Evolutionary conservation across 1,284 basidiomycete genomes (phyloP).

Genomic region (Tausonia pullulans): DNA sequence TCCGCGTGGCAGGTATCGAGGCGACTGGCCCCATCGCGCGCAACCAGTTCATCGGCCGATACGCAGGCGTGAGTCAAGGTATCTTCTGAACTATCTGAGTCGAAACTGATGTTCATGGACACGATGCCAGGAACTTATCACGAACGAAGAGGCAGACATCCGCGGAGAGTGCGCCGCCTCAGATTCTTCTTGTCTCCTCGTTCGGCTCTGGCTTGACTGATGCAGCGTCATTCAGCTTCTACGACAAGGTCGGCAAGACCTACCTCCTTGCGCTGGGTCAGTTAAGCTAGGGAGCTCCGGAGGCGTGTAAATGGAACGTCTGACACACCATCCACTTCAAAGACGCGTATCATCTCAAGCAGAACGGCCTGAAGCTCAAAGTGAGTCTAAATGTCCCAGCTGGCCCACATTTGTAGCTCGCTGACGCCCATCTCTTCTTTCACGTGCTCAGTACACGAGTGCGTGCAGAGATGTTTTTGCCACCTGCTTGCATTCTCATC

Average conservation of each 20-base stretch:
- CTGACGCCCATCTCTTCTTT: too few species aligned
- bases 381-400: too few species aligned
- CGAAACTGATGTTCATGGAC: too few species aligned
- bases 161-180: neutral
- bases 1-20: neutral
- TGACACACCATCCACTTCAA: too few species aligned
- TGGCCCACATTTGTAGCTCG: too few species aligned
- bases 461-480: too few species aligned
- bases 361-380: neutral
- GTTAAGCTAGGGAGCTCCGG: neutral
- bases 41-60: neutral
- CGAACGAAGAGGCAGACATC: neutral
- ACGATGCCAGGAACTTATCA: neutral
- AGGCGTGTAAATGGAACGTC: too few species aligned
- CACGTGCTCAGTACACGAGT: too few species aligned
- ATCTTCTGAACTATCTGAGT: neutral
- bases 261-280: neutral
- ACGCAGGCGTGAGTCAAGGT: neutral
- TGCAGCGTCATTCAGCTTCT: neutral
- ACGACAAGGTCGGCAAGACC: slow-evolving; percentile 1
- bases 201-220: too few species aligned
- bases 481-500: too few species aligned
- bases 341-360: neutral
- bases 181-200: too few species aligned
- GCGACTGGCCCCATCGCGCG: neutral